Conservation (phyloP, 805 yeast genomes). For the Ogataea nonfermentans region DNA sequence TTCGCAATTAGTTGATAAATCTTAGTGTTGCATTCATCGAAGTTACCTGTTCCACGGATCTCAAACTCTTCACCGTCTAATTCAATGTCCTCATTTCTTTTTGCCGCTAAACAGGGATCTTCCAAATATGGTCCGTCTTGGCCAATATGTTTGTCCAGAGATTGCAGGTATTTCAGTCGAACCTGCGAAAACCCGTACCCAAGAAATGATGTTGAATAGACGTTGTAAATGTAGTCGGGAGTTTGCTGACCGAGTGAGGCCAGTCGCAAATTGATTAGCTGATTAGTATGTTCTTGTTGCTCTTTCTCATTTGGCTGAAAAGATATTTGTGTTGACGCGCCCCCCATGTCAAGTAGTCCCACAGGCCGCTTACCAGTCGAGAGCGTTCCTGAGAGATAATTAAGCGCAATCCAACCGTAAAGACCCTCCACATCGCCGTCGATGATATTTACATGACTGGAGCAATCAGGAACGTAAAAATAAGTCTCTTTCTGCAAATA, state of each 20-base stretch:
- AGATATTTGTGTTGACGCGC: slow-evolving; percentile 63
- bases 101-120: slow-evolving; percentile 61
- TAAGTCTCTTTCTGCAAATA: slow-evolving; percentile 47
- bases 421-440: slow-evolving; percentile 67
- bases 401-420: slow-evolving; percentile 65
- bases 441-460: slow-evolving; percentile 54
- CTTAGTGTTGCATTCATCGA: slow-evolving; percentile 43
- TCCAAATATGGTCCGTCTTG: slow-evolving; percentile 11
- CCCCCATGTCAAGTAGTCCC: slow-evolving; percentile 64
- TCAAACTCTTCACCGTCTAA: slow-evolving; percentile 18
- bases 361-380: slow-evolving; percentile 38
- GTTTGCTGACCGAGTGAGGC: slow-evolving; percentile 31
- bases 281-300: slow-evolving; percentile 42
- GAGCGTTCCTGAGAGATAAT: slow-evolving; percentile 50
- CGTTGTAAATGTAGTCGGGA: slow-evolving; percentile 35
- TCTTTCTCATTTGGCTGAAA: slow-evolving; percentile 56
- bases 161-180: slow-evolving; percentile 43
- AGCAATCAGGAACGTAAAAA: slow-evolving; percentile 61
- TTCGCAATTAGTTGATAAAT: slow-evolving; percentile 44
- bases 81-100: slow-evolving; percentile 28
- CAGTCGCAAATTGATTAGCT: slow-evolving; percentile 45
- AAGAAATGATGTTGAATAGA: slow-evolving; percentile 55
- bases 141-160: slow-evolving; percentile 26
- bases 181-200: slow-evolving; percentile 65
- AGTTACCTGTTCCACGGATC: slow-evolving; percentile 54